phyloP scores from a whole-genome alignment of 306 rosid genomes.

The Cucumis sativus region DNA sequence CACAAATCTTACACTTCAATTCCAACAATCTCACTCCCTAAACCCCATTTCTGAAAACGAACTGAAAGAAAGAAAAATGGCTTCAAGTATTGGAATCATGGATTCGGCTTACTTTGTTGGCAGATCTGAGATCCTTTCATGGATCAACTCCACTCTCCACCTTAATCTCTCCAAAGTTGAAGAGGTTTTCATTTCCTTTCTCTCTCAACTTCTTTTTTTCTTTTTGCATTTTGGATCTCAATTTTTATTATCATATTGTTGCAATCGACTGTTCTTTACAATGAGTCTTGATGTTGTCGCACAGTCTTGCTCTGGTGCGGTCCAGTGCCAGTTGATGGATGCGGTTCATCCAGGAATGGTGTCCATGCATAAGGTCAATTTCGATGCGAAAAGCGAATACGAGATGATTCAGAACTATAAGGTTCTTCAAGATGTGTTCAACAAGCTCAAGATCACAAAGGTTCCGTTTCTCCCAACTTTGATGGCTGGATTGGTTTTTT shows the following conservation, averaged over 20 bases:
- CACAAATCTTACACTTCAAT: neutral
- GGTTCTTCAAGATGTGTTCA: slow-evolving; percentile 89
- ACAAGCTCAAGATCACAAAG: slow-evolving; percentile 88
- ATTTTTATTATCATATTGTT: neutral
- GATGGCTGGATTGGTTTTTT: neutral
- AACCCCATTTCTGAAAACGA: neutral
- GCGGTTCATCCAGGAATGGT: slow-evolving; percentile 79
- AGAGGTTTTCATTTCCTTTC: slow-evolving; percentile 23
- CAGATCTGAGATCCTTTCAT: slow-evolving; percentile 77
- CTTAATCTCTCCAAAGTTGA: slow-evolving; percentile 84
- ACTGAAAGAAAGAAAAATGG: slow-evolving; percentile 24
- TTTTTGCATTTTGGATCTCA: neutral
- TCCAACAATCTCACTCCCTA: neutral
- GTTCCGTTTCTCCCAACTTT: slow-evolving; percentile 13
- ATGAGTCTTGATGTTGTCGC: neutral
- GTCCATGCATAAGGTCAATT: slow-evolving; percentile 93
- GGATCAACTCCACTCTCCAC: slow-evolving; percentile 88
- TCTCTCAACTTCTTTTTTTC: neutral
- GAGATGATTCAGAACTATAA: slow-evolving; percentile 97
- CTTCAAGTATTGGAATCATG: slow-evolving; percentile 83
- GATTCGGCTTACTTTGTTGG: slow-evolving; percentile 92
- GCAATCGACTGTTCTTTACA: neutral
- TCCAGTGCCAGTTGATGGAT: slow-evolving; percentile 87
- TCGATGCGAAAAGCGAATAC: slow-evolving; percentile 82
- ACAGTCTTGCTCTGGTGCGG: slow-evolving; percentile 84